Evolutionary conservation across 78 protist species (phyloP).

Genomic region (Dictyostelium intermedium): DNA sequence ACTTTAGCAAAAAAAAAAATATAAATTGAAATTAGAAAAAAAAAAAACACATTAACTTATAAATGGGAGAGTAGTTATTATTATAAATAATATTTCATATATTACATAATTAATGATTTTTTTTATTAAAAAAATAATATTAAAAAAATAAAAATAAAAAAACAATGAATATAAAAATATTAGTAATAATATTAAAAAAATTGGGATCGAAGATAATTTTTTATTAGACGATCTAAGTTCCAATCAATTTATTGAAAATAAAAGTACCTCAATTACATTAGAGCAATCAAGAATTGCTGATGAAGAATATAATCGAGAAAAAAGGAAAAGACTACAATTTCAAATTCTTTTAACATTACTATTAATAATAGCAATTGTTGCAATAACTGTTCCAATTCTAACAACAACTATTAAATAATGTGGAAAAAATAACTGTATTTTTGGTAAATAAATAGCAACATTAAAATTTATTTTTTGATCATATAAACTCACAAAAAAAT

Average conservation of each 20-base stretch:
- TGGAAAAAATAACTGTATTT: no score
- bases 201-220: background rate
- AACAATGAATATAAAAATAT: background rate
- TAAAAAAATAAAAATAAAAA: background rate
- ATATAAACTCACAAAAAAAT: no score
- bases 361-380: background rate
- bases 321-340: background rate
- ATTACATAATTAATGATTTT: no score
- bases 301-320: background rate
- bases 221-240: background rate
- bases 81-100: no score
- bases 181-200: background rate
- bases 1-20: background rate
- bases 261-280: background rate
- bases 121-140: no score
- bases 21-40: background rate
- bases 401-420: background rate
- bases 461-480: no score
- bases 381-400: background rate
- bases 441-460: no score
- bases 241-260: background rate
- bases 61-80: background rate
- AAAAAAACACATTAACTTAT: no score
- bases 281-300: background rate
- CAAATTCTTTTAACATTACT: background rate